Base-by-base conservation (phyloP, 2,329 filamentous ascomycete genomes). In the Botrytis medusae region DNA sequence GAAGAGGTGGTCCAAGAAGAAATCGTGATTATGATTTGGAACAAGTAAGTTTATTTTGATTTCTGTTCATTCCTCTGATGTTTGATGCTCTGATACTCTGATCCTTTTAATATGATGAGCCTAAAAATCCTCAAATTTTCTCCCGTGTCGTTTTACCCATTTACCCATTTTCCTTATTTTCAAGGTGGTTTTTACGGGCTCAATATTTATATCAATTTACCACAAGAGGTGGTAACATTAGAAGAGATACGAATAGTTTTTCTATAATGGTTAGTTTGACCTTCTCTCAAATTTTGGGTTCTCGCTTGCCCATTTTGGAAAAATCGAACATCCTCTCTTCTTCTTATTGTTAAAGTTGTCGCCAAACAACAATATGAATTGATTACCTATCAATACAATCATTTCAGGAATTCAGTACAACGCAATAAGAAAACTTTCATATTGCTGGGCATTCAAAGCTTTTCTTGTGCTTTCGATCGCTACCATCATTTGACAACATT, bases 11-110 rank as follows among this genome's bases (percentile, higher is more conserved):
- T 29, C 91, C 91, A 68, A 90, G 94, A 81, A 87, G 93, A 77
- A 89, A 90, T 74, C 89, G 93, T 74, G 93, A 97, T 79, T 93
- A 91, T 82, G 93, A 97, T 75, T 87, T 96, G 71, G 93, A 97
- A 81, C 91, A 91, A 86, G 93, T 94, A 81, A 87, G 88, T 87
- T 94, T 16, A 3, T n/a, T 86, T 88, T 86, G n/a, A 32, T 61
- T 48, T 59, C 63, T 80, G 62, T 75, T 75, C 42, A 70, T 74
- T 74, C 75, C 77, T 73, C 73, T 51, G 10, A 59, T 77, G 76
- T 42, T n/a, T 61, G 8, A 34, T 22, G n/a, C 16, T 29, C 40
- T 10, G 22, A 29, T 37, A 10, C 16, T 32, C 6, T 29, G 16
- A 14, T 8, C 37, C 37, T 37, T 37, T 37, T 37, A 8, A 37